Conservation (phyloP, 345 rosid species). For the Clarkia xantiana region DNA sequence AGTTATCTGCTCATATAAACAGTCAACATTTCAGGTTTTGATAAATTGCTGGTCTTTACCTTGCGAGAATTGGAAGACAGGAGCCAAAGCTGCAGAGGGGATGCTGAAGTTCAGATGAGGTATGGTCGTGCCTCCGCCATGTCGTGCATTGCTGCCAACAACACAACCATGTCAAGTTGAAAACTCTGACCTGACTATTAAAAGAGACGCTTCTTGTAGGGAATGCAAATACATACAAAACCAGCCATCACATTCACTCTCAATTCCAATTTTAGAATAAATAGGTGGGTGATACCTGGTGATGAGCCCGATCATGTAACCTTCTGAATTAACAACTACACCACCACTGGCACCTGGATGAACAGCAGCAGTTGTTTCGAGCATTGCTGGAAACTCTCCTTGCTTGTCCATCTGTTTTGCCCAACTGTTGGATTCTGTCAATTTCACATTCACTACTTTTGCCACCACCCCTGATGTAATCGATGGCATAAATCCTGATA, state of each 20-base stretch:
- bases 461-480: constrained; percentile 72
- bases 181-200: too few relatives aligned
- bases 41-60: constrained; percentile 23
- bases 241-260: too few relatives aligned
- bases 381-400: constrained; percentile 53
- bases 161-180: not conserved
- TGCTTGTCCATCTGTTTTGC: constrained; percentile 13
- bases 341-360: constrained; percentile 97
- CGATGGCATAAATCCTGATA: constrained; percentile 60
- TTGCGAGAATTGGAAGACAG: constrained; percentile 63
- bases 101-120: constrained; percentile 94
- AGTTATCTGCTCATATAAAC: too few relatives aligned
- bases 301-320: constrained; percentile 81
- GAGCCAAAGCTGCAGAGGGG: constrained; percentile 64
- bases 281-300: constrained; percentile 43
- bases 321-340: constrained; percentile 63
- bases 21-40: too few relatives aligned
- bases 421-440: constrained; percentile 18
- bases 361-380: constrained; percentile 93
- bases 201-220: too few relatives aligned
- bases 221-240: too few relatives aligned
- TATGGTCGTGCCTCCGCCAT: constrained; percentile 71
- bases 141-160: constrained; percentile 73
- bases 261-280: not conserved
- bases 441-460: constrained; percentile 55